These are phyloP conservation scores for Handroanthus guayacan DNA, from an alignment of 257 asterid genomes.

Conservation along the genomic window DNA sequence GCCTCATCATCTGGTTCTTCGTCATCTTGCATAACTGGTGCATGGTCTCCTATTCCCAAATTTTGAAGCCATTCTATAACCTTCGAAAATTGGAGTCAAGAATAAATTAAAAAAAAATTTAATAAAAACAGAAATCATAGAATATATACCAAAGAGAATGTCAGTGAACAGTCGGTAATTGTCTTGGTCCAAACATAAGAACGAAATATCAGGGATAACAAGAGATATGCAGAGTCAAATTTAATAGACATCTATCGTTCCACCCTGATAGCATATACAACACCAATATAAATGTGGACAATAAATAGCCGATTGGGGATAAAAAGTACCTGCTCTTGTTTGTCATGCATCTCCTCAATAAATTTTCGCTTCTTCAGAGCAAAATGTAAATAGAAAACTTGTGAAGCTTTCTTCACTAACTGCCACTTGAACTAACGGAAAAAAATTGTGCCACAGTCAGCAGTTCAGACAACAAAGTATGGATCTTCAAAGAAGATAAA, in stretches of 20 bases:
- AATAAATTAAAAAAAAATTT: conserved; percentile 17
- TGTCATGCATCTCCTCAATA: conserved; percentile 69
- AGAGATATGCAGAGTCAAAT: background rate
- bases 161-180: background rate
- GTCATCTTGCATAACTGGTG: conserved; percentile 58
- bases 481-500: background rate
- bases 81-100: conserved; percentile 47
- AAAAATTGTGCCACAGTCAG: conserved; percentile 29
- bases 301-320: background rate
- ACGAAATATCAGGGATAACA: background rate
- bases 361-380: conserved; percentile 60
- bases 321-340: conserved; percentile 67
- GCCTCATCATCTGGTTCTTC: conserved; percentile 66
- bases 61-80: conserved; percentile 76
- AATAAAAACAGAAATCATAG: conserved; percentile 10
- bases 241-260: background rate
- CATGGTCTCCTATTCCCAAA: conserved; percentile 65
- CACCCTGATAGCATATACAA: background rate
- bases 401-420: conserved; percentile 66
- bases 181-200: conserved; percentile 6
- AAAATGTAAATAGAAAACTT: conserved; percentile 62
- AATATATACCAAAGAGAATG: background rate
- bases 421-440: conserved; percentile 65
- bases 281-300: background rate
- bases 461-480: background rate